Percentiles rank a stretch among this genome's conserved stretches.
These are phyloP conservation scores for Nyctanthes arbortristis DNA, from an alignment of 257 asterid species.

Conservation along the genomic window DNA sequence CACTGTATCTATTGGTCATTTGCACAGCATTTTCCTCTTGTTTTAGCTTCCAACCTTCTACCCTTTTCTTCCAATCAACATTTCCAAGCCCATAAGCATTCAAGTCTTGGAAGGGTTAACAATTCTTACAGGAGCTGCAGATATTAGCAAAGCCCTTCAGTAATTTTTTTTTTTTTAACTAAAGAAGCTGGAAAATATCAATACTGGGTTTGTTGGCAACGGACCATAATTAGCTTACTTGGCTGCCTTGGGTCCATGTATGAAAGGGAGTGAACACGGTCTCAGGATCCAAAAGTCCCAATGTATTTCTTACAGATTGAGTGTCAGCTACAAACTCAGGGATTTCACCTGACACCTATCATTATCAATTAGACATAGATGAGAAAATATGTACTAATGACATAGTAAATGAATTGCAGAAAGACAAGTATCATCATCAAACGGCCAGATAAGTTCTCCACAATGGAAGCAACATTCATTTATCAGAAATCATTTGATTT, in stretches of 20 bases:
- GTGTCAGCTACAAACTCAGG: constrained; percentile 78
- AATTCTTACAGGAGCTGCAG: constrained; percentile 82
- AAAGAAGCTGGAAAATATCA: neutral
- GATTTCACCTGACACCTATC: constrained; percentile 86
- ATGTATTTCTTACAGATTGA: constrained; percentile 83
- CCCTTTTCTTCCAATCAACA: constrained; percentile 97
- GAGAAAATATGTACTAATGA: constrained; percentile 9
- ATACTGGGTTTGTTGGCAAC: neutral
- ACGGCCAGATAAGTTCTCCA: neutral
- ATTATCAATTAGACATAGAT: constrained; percentile 13
- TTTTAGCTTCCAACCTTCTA: constrained; percentile 82
- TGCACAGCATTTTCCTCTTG: constrained; percentile 66
- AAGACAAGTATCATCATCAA: neutral
- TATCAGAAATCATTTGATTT: too few relatives aligned
- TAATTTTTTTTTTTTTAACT: constrained; percentile 12
- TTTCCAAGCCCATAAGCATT: constrained; percentile 84
- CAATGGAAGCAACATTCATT: too few relatives aligned
- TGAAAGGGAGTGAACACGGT: constrained; percentile 66
- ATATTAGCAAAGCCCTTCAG: constrained; percentile 20
- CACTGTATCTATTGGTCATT: constrained; percentile 53
- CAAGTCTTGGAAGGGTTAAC: constrained; percentile 87
- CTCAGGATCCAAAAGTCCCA: constrained; percentile 97
- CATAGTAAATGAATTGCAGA: neutral
- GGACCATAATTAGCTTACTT: constrained; percentile 36
- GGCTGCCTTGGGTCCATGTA: constrained; percentile 95